Conservation (phyloP, 116 monocot genomes). For the Zostera marina region DNA sequence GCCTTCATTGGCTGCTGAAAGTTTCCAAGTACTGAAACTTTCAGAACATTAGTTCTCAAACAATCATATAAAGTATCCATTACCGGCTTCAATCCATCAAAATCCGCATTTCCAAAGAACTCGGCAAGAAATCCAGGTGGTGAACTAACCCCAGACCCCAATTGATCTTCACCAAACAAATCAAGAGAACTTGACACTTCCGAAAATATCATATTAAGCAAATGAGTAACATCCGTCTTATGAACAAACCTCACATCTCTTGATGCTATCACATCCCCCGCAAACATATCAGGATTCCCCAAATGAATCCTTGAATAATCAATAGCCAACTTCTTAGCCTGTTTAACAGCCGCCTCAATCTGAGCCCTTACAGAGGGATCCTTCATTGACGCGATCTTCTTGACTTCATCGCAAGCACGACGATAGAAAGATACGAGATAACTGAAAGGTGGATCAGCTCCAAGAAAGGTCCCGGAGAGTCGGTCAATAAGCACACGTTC, state of each 20-base stretch:
- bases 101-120: slow-evolving; percentile 59
- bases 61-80: slow-evolving; percentile 45
- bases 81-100: slow-evolving; percentile 47
- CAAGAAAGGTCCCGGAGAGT: slow-evolving; percentile 29
- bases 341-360: slow-evolving; percentile 40
- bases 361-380: slow-evolving; percentile 43
- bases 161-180: slow-evolving; percentile 19
- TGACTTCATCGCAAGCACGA: slow-evolving; percentile 48
- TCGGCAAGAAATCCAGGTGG: slow-evolving; percentile 76
- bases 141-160: slow-evolving; percentile 17
- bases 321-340: slow-evolving; percentile 29
- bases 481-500: slow-evolving; percentile 68
- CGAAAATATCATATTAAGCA: slow-evolving; percentile 36
- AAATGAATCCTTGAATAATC: slow-evolving; percentile 64
- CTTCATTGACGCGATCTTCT: slow-evolving; percentile 56
- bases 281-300: slow-evolving; percentile 70
- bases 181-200: slow-evolving; percentile 24
- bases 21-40: slow-evolving; percentile 67
- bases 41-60: slow-evolving; percentile 40
- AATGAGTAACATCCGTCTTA: slow-evolving; percentile 6
- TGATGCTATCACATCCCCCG: not conserved
- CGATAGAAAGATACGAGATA: slow-evolving; percentile 50
- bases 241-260: not conserved
- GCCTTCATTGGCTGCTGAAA: slow-evolving; percentile 87
- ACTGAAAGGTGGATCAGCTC: slow-evolving; percentile 29